Base-by-base conservation (phyloP, 768 basidiomycete genomes). In the Boletus insuetus region DNA sequence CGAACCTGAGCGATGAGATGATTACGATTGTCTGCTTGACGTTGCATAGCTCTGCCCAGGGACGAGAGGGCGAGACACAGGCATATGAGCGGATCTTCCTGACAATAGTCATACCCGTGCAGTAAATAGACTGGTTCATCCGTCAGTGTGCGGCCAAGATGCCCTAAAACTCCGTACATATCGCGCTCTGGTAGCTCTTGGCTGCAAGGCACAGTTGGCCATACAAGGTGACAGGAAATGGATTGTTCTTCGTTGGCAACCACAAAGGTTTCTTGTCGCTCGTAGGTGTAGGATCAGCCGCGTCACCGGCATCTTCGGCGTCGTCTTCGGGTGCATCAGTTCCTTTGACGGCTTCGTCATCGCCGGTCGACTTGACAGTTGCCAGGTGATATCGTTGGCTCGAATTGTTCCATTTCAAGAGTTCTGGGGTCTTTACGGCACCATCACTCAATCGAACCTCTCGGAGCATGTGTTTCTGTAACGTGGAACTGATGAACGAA, bases 11-110 rank as follows among this genome's bases (percentile, higher is more conserved):
- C 54, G 22, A 98, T 81, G 55, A 94, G 80, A 68, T 96, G 91
- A 65, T 97, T 90, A 39, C 94, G 75, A 67, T 99, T 98, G 72
- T 98, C 96, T 14, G 88, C 86, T 69, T 98, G 95, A 19, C 95
- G 81, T 60, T 95, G 91, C 87, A 93, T 92, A 0, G 94, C 89
- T 37, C 96, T 81, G 12, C 94, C 93, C 44, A 97, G 66, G 20
- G 91, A 97, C 0, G 91, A 85, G 44, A 94, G 84, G 1, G 87
- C 91, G 10, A 98, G 77, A 42, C 81, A 83, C 6, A 98, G 75
- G 65, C 89, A 94, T 22, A 97, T 78, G 73, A 95, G 76, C 0
- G 95, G 92, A 69, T 98, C 91, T 14, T 91, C 77, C 0, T 83
- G 87, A 56, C 84, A 86, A 63, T 91, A 82, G 59, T 94, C 92